phyloP scores from a whole-genome alignment of 257 asterid species.

The Datura wrightii region DNA sequence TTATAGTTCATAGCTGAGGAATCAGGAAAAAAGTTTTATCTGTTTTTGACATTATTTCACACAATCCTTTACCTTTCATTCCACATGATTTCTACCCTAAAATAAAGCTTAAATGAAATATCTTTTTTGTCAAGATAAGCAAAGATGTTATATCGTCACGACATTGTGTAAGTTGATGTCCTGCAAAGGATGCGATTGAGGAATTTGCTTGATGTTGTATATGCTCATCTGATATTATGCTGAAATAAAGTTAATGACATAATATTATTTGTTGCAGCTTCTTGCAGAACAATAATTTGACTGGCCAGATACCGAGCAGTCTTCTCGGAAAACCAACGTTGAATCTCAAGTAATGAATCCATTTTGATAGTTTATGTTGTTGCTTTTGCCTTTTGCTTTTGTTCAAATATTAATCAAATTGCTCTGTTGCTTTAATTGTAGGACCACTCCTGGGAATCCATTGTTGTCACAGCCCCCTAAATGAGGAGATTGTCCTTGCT shows the following conservation, averaged over 20 bases:
- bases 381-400: slow-evolving; percentile 10
- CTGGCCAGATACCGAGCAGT: slow-evolving; percentile 77
- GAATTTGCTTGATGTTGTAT: slow-evolving; percentile 10
- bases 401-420: background rate
- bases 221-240: background rate
- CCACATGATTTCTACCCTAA: background rate
- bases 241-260: background rate
- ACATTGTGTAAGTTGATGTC: background rate
- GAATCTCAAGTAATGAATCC: slow-evolving; percentile 55
- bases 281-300: slow-evolving; percentile 83
- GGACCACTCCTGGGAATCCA: slow-evolving; percentile 86
- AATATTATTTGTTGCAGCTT: slow-evolving; percentile 52
- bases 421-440: slow-evolving; percentile 37
- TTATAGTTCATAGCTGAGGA: background rate
- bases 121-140: background rate
- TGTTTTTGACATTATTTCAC: background rate
- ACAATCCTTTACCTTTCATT: background rate
- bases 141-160: background rate
- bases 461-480: slow-evolving; percentile 54
- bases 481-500: slow-evolving; percentile 39
- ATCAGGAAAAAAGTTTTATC: background rate
- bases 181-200: background rate
- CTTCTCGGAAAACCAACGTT: slow-evolving; percentile 61
- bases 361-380: background rate
- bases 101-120: background rate